These are phyloP conservation scores for Acer saccharum DNA, from an alignment of 345 rosid genomes.

Conservation along the genomic window DNA sequence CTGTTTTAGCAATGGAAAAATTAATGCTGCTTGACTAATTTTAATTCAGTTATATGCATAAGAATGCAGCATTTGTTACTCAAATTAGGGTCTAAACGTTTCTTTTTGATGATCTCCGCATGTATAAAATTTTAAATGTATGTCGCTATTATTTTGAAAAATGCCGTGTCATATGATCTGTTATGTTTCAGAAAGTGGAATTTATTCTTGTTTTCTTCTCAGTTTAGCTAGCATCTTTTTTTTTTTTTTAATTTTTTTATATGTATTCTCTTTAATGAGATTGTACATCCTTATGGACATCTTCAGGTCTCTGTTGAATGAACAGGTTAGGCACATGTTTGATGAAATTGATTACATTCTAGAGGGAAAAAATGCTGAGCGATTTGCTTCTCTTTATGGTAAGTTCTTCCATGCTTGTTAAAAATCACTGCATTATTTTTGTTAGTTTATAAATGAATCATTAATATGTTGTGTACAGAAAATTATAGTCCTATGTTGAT, in stretches of 20 bases:
- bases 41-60: background rate
- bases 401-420: slow-evolving; percentile 32
- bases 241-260: background rate
- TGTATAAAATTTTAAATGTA: background rate
- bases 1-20: background rate
- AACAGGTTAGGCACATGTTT: slow-evolving; percentile 99
- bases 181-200: background rate
- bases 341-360: slow-evolving; percentile 89
- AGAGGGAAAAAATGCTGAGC: slow-evolving; percentile 95
- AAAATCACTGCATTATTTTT: background rate
- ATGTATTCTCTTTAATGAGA: slow-evolving; percentile 23
- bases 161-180: background rate
- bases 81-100: background rate
- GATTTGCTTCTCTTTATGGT: slow-evolving; percentile 84
- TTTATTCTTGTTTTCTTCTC: background rate
- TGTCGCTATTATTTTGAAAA: background rate
- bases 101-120: background rate
- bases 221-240: background rate
- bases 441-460: too few species aligned
- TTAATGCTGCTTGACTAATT: background rate
- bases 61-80: background rate
- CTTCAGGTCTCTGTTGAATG: slow-evolving; percentile 56
- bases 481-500: background rate
- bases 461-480: background rate
- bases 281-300: slow-evolving; percentile 41